Percentiles rank a stretch among this genome's conserved stretches.
These are phyloP conservation scores for Amanita thiersii DNA, from an alignment of 768 basidiomycete genomes.

Conservation along the genomic window DNA sequence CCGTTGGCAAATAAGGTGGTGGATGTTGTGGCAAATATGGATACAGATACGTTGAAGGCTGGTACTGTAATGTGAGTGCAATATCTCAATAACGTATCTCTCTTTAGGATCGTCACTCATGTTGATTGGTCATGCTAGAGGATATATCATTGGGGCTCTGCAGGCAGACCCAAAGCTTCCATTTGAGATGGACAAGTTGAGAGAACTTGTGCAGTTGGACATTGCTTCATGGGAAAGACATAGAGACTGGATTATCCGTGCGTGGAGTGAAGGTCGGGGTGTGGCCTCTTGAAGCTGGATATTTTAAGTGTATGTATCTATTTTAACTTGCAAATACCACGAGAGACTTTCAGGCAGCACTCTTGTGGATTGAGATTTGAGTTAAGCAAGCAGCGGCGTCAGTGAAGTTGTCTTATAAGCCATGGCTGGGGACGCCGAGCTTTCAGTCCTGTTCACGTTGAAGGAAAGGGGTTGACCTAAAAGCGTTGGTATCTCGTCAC, in stretches of 20 bases:
- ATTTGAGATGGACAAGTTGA: slow-evolving; percentile 20
- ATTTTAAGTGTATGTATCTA: neutral
- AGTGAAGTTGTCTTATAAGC: too few species aligned
- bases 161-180: slow-evolving; percentile 18
- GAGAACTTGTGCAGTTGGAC: slow-evolving; percentile 24
- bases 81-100: neutral
- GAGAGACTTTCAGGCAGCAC: too few species aligned
- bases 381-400: too few species aligned
- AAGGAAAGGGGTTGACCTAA: too few species aligned
- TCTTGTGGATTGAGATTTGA: too few species aligned
- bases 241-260: slow-evolving; percentile 16
- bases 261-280: slow-evolving; percentile 4
- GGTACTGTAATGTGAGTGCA: slow-evolving; percentile 23
- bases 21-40: neutral
- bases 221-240: slow-evolving; percentile 20
- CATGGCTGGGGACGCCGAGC: too few species aligned
- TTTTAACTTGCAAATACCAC: too few species aligned
- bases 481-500: too few species aligned
- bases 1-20: slow-evolving; percentile 3
- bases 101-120: neutral
- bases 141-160: slow-evolving; percentile 24
- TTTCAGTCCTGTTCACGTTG: too few species aligned
- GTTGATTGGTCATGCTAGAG: too few species aligned
- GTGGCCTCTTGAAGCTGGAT: neutral
- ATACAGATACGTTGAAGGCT: slow-evolving; percentile 13